Base-by-base conservation (phyloP, 2,329 filamentous ascomycete species). In the Phaeosphaeria sp. region DNA sequence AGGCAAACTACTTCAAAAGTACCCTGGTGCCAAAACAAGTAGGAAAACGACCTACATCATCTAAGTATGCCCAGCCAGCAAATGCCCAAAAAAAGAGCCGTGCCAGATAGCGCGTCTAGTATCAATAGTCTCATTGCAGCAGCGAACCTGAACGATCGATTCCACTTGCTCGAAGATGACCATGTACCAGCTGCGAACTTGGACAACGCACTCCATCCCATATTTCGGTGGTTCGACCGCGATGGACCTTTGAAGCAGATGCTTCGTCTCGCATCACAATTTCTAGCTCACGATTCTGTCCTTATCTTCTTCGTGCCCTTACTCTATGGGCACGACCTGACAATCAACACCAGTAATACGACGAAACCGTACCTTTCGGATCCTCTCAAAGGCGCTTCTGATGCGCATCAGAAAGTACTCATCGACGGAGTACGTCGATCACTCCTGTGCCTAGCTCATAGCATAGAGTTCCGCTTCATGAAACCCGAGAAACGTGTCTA, bases 181-280 rank as follows among this genome's bases (percentile, higher is more conserved):
- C 50, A 50, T 6, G 60, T 72, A 5, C 59, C 57, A 10, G 44
- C 57, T 18, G 63, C 64, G 11, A 56, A 77, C 41, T 58, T 77
- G 6, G 56, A 71, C 36, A 72, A 69, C 23, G 10, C 55, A 2
- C 68, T 77, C 21, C 74, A 77, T 59, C 65, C 70, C 22, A 59
- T 75, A 1, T 76, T 77, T 41, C 55, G 55, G 27, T 70, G 65
- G 41, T 53, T 66, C 13, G 54, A 67, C 20, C 42, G 51, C 11
- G 41, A 61, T 41, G 46, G 50, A 21, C 59, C 60, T 10, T 50
- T 73, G 46, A 53, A 62, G 7, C 70, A 69, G 41, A 60, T 64
- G 49, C 65, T 77, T 25, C 70, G 61, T 21, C 63, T 77, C 15
- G 74, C 73, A 20, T 76, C 74, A 2, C 71, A 72, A 22, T 74